These are phyloP conservation scores for Cucurbita moschata DNA, from an alignment of 306 rosid genomes.

Conservation along the genomic window DNA sequence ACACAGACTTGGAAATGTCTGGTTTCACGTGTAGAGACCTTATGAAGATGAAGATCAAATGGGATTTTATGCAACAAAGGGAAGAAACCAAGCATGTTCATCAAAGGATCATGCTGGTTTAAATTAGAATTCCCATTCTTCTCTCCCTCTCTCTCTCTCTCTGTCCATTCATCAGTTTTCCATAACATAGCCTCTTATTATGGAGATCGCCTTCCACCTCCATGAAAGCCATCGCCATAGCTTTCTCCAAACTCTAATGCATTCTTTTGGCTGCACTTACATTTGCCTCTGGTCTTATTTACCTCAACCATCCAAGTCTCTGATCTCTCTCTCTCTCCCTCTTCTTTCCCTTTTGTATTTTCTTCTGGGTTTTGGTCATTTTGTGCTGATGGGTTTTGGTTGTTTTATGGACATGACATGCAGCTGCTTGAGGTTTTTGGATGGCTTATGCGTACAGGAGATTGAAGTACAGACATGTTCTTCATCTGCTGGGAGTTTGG, in stretches of 20 bases:
- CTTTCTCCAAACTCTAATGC: slow-evolving; percentile 28
- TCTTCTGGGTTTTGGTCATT: neutral
- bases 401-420: neutral
- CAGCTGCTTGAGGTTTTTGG: slow-evolving; percentile 44
- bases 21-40: too few species aligned
- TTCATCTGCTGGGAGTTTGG: slow-evolving; percentile 28
- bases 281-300: slow-evolving; percentile 54
- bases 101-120: too few species aligned
- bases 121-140: too few species aligned
- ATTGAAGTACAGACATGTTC: slow-evolving; percentile 36
- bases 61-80: too few species aligned
- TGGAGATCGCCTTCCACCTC: slow-evolving; percentile 42
- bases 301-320: slow-evolving; percentile 41
- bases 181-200: slow-evolving; percentile 9
- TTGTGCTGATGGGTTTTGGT: neutral
- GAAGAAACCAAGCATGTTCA: too few species aligned
- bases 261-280: slow-evolving; percentile 49
- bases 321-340: neutral
- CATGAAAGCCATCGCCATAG: slow-evolving; percentile 27
- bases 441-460: slow-evolving; percentile 47
- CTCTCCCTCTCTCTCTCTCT: too few species aligned
- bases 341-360: neutral
- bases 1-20: too few species aligned
- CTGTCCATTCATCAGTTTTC: neutral
- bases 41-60: neutral